phyloP scores from a whole-genome alignment of 2,329 filamentous ascomycete species.

The Rutstroemia sp. region DNA sequence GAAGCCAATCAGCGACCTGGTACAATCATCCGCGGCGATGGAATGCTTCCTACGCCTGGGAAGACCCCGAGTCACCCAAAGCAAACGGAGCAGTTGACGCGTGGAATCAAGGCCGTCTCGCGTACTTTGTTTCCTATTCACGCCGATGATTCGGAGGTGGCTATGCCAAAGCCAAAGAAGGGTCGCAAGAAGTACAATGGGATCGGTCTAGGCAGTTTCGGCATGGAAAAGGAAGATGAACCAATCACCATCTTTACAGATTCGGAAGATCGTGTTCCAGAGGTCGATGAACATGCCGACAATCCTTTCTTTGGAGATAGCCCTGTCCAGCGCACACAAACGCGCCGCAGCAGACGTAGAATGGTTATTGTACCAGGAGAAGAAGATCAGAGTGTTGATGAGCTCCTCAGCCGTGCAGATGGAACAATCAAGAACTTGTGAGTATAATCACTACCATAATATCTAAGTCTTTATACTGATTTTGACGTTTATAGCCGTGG shows the following conservation, averaged over 20 bases:
- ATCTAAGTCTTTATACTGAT: constrained; percentile 21
- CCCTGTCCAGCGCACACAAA: constrained; percentile 27
- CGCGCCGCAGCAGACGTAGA: constrained; percentile 48
- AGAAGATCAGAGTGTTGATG: constrained; percentile 34
- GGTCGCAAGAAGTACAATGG: constrained; percentile 50
- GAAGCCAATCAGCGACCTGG: constrained; percentile 16
- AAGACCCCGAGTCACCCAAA: constrained; percentile 67
- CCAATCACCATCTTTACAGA: constrained; percentile 72
- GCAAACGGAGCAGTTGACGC: constrained; percentile 40
- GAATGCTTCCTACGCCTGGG: constrained; percentile 68
- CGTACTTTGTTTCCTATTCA: constrained; percentile 52
- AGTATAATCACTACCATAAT: constrained; percentile 34
- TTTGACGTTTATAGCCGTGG: constrained; percentile 52
- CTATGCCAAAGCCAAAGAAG: constrained; percentile 51
- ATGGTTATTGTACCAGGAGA: constrained; percentile 45
- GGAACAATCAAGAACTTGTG: constrained; percentile 74
- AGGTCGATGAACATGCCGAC: constrained; percentile 54
- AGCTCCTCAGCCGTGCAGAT: constrained; percentile 62
- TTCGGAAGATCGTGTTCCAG: constrained; percentile 68
- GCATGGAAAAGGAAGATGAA: constrained; percentile 43
- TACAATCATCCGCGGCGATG: constrained; percentile 24
- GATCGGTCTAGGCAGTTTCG: constrained; percentile 50
- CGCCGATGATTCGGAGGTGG: constrained; percentile 41
- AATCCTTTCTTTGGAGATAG: constrained; percentile 63
- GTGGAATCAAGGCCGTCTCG: constrained; percentile 46